phyloP scores from a whole-genome alignment of 2,329 filamentous ascomycete species.

The Bretziella fagacearum region DNA sequence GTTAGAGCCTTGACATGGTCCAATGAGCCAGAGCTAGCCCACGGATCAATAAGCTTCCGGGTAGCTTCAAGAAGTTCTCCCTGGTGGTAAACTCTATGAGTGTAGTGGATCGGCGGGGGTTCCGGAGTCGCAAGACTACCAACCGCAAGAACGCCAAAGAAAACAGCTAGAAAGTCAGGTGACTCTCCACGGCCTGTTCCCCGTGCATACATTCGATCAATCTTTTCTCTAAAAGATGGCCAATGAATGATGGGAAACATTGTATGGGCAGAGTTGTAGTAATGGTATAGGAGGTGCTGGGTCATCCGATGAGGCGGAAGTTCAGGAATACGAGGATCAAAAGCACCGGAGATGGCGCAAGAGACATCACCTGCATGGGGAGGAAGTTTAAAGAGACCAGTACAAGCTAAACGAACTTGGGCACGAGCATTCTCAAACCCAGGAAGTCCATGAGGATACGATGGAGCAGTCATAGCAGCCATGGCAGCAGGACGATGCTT shows the following conservation, averaged over 20 bases:
- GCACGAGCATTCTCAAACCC: slow-evolving; percentile 13
- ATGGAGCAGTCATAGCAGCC: slow-evolving; percentile 13
- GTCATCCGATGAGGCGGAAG: slow-evolving; percentile 54
- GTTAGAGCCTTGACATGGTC: slow-evolving; percentile 59
- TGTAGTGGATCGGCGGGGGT: slow-evolving; percentile 23
- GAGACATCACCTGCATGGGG: slow-evolving; percentile 14
- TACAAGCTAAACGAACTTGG: slow-evolving; percentile 13
- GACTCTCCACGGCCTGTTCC: slow-evolving; percentile 34
- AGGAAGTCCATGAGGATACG: slow-evolving; percentile 12
- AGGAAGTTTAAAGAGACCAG: slow-evolving; percentile 13
- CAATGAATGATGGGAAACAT: slow-evolving; percentile 79
- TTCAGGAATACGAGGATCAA: slow-evolving; percentile 39
- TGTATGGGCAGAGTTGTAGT: slow-evolving; percentile 59
- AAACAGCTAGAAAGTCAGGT: slow-evolving; percentile 59
- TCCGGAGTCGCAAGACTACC: slow-evolving; percentile 57
- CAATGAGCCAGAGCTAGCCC: slow-evolving; percentile 60
- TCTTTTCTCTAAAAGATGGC: slow-evolving; percentile 60
- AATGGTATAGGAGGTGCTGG: slow-evolving; percentile 58
- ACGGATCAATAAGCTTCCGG: slow-evolving; percentile 56
- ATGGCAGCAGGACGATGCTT: slow-evolving; percentile 13
- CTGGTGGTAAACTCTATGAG: slow-evolving; percentile 35
- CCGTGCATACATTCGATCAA: slow-evolving; percentile 58
- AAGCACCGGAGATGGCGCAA: slow-evolving; percentile 18
- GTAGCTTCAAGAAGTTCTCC: slow-evolving; percentile 55
- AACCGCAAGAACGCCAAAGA: slow-evolving; percentile 70